Conservation (phyloP, 2,329 filamentous ascomycete genomes). For the Fusarium agapanthi region DNA sequence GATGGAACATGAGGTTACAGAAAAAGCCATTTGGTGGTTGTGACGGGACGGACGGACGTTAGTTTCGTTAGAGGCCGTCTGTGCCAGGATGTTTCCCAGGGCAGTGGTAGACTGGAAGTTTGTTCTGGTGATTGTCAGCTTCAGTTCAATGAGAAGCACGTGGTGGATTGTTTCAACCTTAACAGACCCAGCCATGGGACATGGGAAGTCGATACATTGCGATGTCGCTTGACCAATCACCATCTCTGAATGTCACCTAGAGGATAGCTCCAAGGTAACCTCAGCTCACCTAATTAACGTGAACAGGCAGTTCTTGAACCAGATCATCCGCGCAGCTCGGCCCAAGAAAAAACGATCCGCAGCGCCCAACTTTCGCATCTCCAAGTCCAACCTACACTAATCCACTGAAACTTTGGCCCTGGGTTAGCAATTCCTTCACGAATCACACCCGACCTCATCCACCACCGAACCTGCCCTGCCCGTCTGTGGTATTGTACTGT, state of each 20-base stretch:
- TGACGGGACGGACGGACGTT: background rate
- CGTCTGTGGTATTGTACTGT: background rate
- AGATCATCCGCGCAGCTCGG: slow-evolving; percentile 38
- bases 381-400: slow-evolving; percentile 30
- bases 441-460: background rate
- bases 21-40: slow-evolving; percentile 9
- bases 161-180: slow-evolving; percentile 31
- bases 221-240: slow-evolving; percentile 2
- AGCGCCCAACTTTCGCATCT: slow-evolving; percentile 34
- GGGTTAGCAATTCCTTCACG: slow-evolving; percentile 23
- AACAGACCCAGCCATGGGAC: slow-evolving; percentile 2
- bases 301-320: slow-evolving; percentile 24
- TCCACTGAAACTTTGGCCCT: slow-evolving; percentile 26
- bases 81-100: slow-evolving; percentile 16
- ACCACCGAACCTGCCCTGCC: background rate
- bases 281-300: slow-evolving; percentile 29
- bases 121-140: background rate
- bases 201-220: slow-evolving; percentile 1
- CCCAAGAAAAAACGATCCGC: slow-evolving; percentile 36
- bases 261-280: slow-evolving; percentile 22
- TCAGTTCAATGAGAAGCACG: slow-evolving; percentile 19
- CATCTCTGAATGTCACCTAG: slow-evolving; percentile 10
- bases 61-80: background rate
- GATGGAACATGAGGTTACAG: slow-evolving; percentile 3
- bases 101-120: background rate